phyloP scores from a whole-genome alignment of 1,284 basidiomycete species.

The Irpex rosettiformis region DNA sequence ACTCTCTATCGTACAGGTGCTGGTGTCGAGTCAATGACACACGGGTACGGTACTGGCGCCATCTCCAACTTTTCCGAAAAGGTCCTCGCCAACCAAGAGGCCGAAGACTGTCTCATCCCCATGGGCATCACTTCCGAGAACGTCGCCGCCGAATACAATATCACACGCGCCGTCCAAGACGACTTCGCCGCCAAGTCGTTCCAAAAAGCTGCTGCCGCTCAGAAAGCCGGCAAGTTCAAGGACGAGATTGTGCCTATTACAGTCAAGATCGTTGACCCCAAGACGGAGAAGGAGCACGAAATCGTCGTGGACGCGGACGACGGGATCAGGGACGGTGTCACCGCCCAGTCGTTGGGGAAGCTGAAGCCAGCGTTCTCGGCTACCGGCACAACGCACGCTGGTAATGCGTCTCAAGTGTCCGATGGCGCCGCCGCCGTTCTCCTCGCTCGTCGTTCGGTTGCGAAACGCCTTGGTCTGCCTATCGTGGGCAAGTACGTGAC shows the following conservation, averaged over 20 bases:
- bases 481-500: constrained; percentile 92
- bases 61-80: constrained; percentile 79
- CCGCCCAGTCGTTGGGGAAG: constrained; percentile 81
- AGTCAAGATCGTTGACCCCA: constrained; percentile 76
- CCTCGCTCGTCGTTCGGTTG: constrained; percentile 82
- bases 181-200: constrained; percentile 84
- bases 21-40: constrained; percentile 96
- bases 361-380: constrained; percentile 93
- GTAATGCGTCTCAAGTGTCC: constrained; percentile 94
- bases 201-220: constrained; percentile 84
- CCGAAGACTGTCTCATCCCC: constrained; percentile 91
- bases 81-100: constrained; percentile 75
- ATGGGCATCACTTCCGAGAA: constrained; percentile 99
- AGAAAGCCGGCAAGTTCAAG: constrained; percentile 90
- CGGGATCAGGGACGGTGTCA: constrained; percentile 91
- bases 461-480: constrained; percentile 86
- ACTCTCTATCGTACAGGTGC: constrained; percentile 52
- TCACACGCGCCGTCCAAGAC: constrained; percentile 79
- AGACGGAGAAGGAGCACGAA: constrained; percentile 79
- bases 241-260: constrained; percentile 89
- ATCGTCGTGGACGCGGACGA: constrained; percentile 87
- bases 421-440: constrained; percentile 97
- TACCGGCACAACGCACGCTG: constrained; percentile 90
- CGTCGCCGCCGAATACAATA: constrained; percentile 76
- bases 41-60: constrained; percentile 73